Conservation (phyloP, 1,139 yeast genomes). For the Wickerhamomyces sp. region DNA sequence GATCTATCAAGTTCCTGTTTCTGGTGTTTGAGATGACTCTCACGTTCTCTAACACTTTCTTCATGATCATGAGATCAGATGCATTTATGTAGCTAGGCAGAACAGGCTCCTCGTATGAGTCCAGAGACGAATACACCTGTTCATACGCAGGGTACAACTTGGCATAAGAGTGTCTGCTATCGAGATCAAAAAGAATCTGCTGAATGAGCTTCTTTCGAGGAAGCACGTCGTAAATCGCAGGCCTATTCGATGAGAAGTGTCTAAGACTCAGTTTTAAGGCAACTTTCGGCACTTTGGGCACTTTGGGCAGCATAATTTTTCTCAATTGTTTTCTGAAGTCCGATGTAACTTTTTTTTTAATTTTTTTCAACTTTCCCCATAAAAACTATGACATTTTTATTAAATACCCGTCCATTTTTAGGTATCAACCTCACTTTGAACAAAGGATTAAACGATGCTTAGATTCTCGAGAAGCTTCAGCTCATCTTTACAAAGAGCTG, state of each 20-base stretch:
- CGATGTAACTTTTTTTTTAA: constrained; percentile 2
- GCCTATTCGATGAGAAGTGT: constrained; percentile 26
- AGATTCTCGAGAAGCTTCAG: not conserved
- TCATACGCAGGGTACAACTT: constrained; percentile 52
- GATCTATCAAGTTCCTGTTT: constrained; percentile 47
- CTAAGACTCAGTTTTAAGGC: not conserved
- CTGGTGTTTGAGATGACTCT: constrained; percentile 57
- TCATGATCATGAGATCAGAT: constrained; percentile 62
- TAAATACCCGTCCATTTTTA: not conserved
- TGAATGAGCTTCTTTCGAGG: constrained; percentile 58
- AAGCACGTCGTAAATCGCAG: constrained; percentile 45
- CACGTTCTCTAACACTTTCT: constrained; percentile 58
- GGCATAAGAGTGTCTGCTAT: constrained; percentile 49
- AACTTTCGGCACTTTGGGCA: too few relatives aligned
- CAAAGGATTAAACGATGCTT: not conserved
- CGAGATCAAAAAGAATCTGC: constrained; percentile 59
- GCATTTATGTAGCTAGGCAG: constrained; percentile 46
- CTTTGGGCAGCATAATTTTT: too few relatives aligned
- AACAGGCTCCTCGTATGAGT: constrained; percentile 28
- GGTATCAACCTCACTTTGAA: not conserved
- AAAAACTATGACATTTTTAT: not conserved
- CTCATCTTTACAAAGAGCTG: not conserved
- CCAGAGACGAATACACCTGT: constrained; percentile 43
- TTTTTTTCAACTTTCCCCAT: constrained; percentile 1
- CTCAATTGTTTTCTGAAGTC: too few relatives aligned